Percentiles rank a stretch among this genome's conserved stretches.
phyloP scores from a whole-genome alignment of 2,329 filamentous ascomycete species.

The Colletotrichum australisinense region DNA sequence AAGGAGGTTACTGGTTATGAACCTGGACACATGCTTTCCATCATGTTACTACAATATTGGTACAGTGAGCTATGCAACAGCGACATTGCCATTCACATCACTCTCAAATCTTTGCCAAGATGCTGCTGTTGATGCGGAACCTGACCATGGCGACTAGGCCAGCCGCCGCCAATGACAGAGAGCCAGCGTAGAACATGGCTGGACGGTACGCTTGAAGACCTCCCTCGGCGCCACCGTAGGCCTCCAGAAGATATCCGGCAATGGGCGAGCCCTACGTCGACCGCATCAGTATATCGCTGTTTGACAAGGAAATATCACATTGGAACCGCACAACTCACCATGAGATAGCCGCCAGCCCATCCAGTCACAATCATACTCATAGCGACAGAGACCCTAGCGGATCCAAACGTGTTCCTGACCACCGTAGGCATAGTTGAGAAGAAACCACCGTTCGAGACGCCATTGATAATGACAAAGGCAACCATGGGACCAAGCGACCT shows the following conservation, averaged over 20 bases:
- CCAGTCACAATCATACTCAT: slow-evolving; percentile 72
- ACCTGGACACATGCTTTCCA: neutral
- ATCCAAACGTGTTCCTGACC: slow-evolving; percentile 69
- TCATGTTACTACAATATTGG: neutral
- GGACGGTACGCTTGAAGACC: slow-evolving; percentile 66
- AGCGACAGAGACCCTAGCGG: slow-evolving; percentile 62
- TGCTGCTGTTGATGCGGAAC: slow-evolving; percentile 52
- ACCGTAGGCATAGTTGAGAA: slow-evolving; percentile 74
- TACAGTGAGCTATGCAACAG: no score
- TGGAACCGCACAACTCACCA: slow-evolving; percentile 52
- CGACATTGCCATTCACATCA: no score
- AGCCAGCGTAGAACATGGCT: slow-evolving; percentile 72
- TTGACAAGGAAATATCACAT: no score
- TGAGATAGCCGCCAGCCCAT: slow-evolving; percentile 71
- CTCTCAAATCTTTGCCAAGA: slow-evolving; percentile 48
- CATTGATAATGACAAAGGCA: slow-evolving; percentile 70
- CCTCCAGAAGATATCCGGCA: slow-evolving; percentile 68
- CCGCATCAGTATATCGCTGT: neutral
- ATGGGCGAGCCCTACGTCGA: slow-evolving; percentile 63
- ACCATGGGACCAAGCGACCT: slow-evolving; percentile 64
- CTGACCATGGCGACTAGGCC: slow-evolving; percentile 55
- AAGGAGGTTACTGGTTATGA: neutral
- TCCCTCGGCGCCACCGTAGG: slow-evolving; percentile 61
- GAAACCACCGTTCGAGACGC: slow-evolving; percentile 70
- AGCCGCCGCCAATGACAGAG: slow-evolving; percentile 58